Conservation (phyloP, 176 grass and related monocot genomes). For the Metroxylon sagu region DNA sequence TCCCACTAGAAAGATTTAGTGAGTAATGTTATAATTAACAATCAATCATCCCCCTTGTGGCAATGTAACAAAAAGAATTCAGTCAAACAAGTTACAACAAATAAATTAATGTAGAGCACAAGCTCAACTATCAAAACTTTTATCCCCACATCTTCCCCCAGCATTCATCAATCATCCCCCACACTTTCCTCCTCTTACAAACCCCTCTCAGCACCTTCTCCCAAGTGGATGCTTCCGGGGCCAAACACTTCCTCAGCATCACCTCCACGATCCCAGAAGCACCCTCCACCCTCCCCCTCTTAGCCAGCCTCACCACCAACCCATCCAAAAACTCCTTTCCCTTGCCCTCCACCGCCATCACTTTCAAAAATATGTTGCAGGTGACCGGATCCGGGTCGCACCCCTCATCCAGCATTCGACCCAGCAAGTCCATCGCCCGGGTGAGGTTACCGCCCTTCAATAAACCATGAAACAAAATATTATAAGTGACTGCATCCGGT, state of each 20-base stretch:
- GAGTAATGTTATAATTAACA: too few relatives aligned
- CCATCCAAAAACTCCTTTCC: conserved; percentile 75
- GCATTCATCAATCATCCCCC: conserved; percentile 45
- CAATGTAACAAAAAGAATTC: too few relatives aligned
- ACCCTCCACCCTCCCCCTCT: conserved; percentile 44
- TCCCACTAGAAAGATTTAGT: too few relatives aligned
- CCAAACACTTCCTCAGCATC: conserved; percentile 68
- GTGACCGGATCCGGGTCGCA: conserved; percentile 77
- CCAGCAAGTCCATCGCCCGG: conserved; percentile 52
- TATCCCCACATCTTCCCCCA: conserved; percentile 60
- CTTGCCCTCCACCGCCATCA: conserved; percentile 28
- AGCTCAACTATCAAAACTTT: too few relatives aligned
- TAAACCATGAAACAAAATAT: conserved; percentile 55
- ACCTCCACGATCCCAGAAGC: conserved; percentile 47
- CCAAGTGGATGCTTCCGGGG: conserved; percentile 47
- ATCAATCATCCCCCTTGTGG: too few relatives aligned
- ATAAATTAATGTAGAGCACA: too few relatives aligned
- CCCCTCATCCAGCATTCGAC: conserved; percentile 62
- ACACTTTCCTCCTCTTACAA: conserved; percentile 39
- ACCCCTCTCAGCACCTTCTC: conserved; percentile 39
- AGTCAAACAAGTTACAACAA: too few relatives aligned
- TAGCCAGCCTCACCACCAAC: conserved; percentile 50
- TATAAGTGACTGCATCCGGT: conserved; percentile 68
- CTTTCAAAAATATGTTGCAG: conserved; percentile 65
- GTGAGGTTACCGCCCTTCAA: conserved; percentile 37